Base-by-base conservation (phyloP, 1,139 yeast species). In the Ashbya aceris region DNA sequence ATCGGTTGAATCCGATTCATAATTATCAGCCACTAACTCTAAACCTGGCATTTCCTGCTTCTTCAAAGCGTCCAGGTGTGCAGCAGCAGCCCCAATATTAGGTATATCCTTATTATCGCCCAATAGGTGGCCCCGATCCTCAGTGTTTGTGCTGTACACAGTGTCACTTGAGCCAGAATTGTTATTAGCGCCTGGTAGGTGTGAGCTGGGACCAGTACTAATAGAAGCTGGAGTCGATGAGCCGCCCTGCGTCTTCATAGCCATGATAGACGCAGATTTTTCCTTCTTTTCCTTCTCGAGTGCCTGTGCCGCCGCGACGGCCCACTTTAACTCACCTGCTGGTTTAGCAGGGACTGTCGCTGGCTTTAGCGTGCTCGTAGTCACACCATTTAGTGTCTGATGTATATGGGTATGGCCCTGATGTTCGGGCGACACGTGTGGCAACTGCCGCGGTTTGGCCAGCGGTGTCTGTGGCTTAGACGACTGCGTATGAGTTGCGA, bases 301-400 rank as follows among this genome's bases (percentile, higher is more conserved):
- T 28, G 50, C 64, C 27, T 73, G 74, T 5, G 79, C 78, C 2
- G 82, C 83, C 1, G 84, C 81, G 1, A 79, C 75, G 1, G 87
- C 73, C 89, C 89, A 81, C 52, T 79, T 79, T 49, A 79, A 65
- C 41, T 76, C 81, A 11, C 79, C 77, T 3, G 73, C 72, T 1
- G 84, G 83, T 48, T 75, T 76, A 1, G 72, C 66, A 8, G 86
- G 86, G 6, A 81, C 71, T 0, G 79, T 70, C 1, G 86, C 85
- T 2, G 86, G 86, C 58, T 77, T 79, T 43, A 79, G 64, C 1
- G 77, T 74, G 64, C 70, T 47, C 47, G 65, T 49, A n/a, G 60
- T 56, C 30, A 54, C 42, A 27, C 59, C 60, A 45, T 54, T 58
- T 40, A 49, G 48, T 13, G 55, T 50, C 45, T 54, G 61, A 39